Conservation (phyloP, 306 rosid species). For the Citrullus mucosospermus region DNA sequence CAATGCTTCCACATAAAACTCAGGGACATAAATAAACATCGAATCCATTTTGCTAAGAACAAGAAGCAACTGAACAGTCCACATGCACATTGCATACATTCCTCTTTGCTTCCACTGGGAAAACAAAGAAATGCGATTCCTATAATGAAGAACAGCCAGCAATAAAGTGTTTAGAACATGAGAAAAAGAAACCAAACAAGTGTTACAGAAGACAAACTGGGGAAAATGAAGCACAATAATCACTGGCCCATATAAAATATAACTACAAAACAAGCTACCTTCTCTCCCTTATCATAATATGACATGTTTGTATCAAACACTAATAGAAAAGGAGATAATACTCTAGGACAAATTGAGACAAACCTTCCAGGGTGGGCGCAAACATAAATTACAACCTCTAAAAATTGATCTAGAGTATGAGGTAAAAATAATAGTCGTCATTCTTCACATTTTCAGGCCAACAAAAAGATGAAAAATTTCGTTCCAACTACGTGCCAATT, state of each 20-base stretch:
- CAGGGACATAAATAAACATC: conserved; percentile 67
- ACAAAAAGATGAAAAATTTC: background rate
- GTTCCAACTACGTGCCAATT: background rate
- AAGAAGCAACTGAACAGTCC: conserved; percentile 91
- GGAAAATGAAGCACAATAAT: background rate
- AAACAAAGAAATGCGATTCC: conserved; percentile 72
- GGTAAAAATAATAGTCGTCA: background rate
- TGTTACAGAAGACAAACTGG: background rate
- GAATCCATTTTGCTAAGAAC: conserved; percentile 81
- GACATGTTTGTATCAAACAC: background rate
- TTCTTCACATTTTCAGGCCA: background rate
- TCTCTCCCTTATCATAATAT: background rate
- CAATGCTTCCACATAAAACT: conserved; percentile 81
- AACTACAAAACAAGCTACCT: background rate
- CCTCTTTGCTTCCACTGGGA: conserved; percentile 95
- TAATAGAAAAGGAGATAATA: background rate
- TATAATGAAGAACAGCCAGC: conserved; percentile 16
- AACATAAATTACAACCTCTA: background rate
- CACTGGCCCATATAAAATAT: background rate
- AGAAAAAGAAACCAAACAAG: background rate
- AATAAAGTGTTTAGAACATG: background rate
- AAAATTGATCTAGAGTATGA: background rate
- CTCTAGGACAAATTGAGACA: background rate
- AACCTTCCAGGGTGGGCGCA: background rate
- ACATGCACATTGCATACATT: conserved; percentile 95